Conservation (phyloP, 2,329 filamentous ascomycete genomes). For the Leptographium flavum region DNA sequence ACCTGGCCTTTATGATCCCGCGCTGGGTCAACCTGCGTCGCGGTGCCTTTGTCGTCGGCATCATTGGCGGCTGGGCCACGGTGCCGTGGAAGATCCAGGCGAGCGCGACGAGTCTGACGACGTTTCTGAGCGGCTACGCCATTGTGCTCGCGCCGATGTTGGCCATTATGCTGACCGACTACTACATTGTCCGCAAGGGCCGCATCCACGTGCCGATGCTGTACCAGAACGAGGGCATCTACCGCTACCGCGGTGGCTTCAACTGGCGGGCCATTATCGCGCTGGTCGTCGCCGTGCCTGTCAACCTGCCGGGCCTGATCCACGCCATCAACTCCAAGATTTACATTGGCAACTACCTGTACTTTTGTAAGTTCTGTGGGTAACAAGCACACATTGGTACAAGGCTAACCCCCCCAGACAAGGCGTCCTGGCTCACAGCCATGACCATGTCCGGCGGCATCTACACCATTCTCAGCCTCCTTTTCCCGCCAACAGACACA, state of each 20-base stretch:
- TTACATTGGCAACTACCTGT: slow-evolving; percentile 1
- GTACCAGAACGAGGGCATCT: slow-evolving; percentile 21
- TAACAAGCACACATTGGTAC: too few relatives aligned
- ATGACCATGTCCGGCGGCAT: neutral
- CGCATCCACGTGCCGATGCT: slow-evolving; percentile 22
- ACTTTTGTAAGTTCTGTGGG: slow-evolving; percentile 4
- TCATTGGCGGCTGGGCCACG: slow-evolving; percentile 15
- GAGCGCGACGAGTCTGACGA: slow-evolving; percentile 9
- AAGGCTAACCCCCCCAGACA: neutral
- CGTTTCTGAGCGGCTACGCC: slow-evolving; percentile 11
- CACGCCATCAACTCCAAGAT: slow-evolving; percentile 3
- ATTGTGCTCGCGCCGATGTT: slow-evolving; percentile 13
- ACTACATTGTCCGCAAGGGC: slow-evolving; percentile 22
- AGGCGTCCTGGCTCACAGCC: slow-evolving; percentile 3
- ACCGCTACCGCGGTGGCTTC: slow-evolving; percentile 15
- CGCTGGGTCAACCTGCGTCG: slow-evolving; percentile 23
- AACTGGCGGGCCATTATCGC: slow-evolving; percentile 10
- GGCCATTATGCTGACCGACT: slow-evolving; percentile 22
- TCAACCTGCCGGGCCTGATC: slow-evolving; percentile 8
- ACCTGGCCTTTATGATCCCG: slow-evolving; percentile 19
- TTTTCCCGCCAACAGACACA: neutral
- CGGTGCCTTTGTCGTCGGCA: slow-evolving; percentile 13
- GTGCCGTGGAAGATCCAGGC: slow-evolving; percentile 13
- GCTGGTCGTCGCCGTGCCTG: slow-evolving; percentile 3
- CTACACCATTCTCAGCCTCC: neutral